Conservation (phyloP, 129 eudicot species). For the Solidago caesia region DNA sequence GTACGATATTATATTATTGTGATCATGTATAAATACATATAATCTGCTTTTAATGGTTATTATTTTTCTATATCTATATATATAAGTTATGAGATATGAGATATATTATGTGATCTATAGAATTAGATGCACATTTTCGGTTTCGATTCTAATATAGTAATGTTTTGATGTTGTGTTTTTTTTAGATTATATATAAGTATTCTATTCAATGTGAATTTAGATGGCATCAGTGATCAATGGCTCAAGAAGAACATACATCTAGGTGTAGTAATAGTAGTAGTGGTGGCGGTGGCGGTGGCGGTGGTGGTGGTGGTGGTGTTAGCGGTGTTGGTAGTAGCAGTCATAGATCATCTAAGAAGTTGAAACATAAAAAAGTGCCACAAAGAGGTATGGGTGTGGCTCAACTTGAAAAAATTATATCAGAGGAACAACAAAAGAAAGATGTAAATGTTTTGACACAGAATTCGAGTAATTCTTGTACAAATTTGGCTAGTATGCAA, state of each 20-base stretch:
- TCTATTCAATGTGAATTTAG: conserved; percentile 40
- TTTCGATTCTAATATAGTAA: background rate
- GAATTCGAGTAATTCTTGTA: conserved; percentile 43
- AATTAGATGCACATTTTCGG: conserved; percentile 45
- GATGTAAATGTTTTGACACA: conserved; percentile 39
- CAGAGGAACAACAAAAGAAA: conserved; percentile 65
- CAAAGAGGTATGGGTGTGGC: conserved; percentile 98
- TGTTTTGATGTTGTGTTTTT: background rate
- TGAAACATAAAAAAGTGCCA: conserved; percentile 76
- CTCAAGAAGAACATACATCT: conserved; percentile 60
- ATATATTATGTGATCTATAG: conserved; percentile 41
- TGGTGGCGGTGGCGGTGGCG: conserved; percentile 20
- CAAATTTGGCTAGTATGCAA: conserved; percentile 37
- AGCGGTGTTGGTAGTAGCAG: conserved; percentile 33
- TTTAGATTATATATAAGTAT: conserved; percentile 22
- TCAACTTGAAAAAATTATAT: conserved; percentile 81
- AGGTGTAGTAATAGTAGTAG: conserved; percentile 48
- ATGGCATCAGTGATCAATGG: conserved; percentile 62
- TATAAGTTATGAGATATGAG: conserved; percentile 1
- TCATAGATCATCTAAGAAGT: conserved; percentile 50
- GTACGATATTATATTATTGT: conserved; percentile 20
- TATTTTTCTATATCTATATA: background rate
- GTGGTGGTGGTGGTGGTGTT: background rate
- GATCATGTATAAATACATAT: conserved; percentile 18
- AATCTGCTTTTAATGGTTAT: conserved; percentile 22